Conservation (phyloP, 306 rosid species). For the Cicer judaicum region DNA sequence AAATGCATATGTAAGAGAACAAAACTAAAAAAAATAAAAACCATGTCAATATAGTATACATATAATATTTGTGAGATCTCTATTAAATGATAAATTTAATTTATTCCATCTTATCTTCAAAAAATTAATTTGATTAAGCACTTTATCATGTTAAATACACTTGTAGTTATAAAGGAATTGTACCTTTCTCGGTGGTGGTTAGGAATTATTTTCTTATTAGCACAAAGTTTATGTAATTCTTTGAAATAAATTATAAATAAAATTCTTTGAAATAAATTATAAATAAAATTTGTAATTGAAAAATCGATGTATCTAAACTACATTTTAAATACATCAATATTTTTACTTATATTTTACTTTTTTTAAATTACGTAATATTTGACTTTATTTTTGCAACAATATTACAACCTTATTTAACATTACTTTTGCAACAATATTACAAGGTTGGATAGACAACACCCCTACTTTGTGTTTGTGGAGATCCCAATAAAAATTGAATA, state of each 20-base stretch:
- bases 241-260: too few relatives aligned
- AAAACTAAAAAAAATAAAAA: not conserved
- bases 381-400: slow-evolving; percentile 31
- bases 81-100: slow-evolving; percentile 56
- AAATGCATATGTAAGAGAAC: not conserved
- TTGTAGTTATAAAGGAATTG: slow-evolving; percentile 50
- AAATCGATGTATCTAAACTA: too few relatives aligned
- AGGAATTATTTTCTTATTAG: slow-evolving; percentile 48
- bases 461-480: slow-evolving; percentile 42
- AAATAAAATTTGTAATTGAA: too few relatives aligned
- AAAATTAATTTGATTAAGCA: slow-evolving; percentile 56
- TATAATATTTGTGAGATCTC: slow-evolving; percentile 38
- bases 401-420: slow-evolving; percentile 48
- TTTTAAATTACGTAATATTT: slow-evolving; percentile 42
- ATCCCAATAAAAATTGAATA: not conserved
- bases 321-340: too few relatives aligned
- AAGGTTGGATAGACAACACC: slow-evolving; percentile 47
- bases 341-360: too few relatives aligned
- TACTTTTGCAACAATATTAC: slow-evolving; percentile 46
- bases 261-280: too few relatives aligned
- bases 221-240: slow-evolving; percentile 30
- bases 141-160: slow-evolving; percentile 52
- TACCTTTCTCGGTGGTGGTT: slow-evolving; percentile 51
- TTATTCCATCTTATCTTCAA: slow-evolving; percentile 57
- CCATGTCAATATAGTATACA: not conserved